These are phyloP conservation scores for Sesbania bispinosa DNA, from an alignment of 306 rosid genomes.

Conservation along the genomic window DNA sequence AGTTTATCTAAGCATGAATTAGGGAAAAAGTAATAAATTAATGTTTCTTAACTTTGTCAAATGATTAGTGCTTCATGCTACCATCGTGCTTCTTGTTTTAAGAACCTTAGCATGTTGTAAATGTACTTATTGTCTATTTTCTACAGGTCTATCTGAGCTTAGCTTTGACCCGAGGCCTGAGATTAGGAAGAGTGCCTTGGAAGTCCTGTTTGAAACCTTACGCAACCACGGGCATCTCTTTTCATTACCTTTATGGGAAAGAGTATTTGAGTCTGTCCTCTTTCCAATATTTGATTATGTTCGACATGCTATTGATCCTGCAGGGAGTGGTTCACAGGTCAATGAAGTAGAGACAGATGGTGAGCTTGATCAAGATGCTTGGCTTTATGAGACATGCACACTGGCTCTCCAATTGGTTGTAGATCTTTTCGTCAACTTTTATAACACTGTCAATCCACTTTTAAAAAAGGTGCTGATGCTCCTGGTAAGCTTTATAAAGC, in stretches of 20 bases:
- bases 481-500: slow-evolving; percentile 86
- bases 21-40: neutral
- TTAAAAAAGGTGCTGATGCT: slow-evolving; percentile 85
- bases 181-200: slow-evolving; percentile 90
- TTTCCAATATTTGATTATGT: slow-evolving; percentile 97
- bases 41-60: slow-evolving; percentile 9
- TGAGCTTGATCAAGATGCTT: slow-evolving; percentile 90
- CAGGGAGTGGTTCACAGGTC: slow-evolving; percentile 55
- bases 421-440: slow-evolving; percentile 94
- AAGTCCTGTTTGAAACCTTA: slow-evolving; percentile 85
- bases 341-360: slow-evolving; percentile 50
- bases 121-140: slow-evolving; percentile 21
- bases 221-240: slow-evolving; percentile 98
- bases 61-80: slow-evolving; percentile 10
- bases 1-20: slow-evolving; percentile 16
- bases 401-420: slow-evolving; percentile 95
- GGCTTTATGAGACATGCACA: slow-evolving; percentile 99
- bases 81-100: slow-evolving; percentile 14
- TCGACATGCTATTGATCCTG: slow-evolving; percentile 95
- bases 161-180: slow-evolving; percentile 99
- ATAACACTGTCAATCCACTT: slow-evolving; percentile 86
- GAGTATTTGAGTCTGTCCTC: slow-evolving; percentile 86
- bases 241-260: slow-evolving; percentile 91
- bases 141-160: slow-evolving; percentile 95
- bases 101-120: neutral